phyloP scores from a whole-genome alignment of 1,284 basidiomycete species.

The Trametes polyzona region DNA sequence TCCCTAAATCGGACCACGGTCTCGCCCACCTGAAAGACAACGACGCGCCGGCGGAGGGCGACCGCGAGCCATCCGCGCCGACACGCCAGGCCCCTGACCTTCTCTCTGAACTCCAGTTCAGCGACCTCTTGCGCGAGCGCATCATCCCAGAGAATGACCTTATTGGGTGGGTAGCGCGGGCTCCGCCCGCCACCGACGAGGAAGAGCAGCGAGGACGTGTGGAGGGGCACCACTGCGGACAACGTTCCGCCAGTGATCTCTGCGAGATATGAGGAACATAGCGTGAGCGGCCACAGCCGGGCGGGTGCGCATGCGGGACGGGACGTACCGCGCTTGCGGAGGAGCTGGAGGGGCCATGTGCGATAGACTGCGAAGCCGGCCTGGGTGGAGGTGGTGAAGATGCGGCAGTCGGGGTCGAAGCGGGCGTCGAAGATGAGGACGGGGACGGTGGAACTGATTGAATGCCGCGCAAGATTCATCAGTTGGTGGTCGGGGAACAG shows the following conservation, averaged over 20 bases:
- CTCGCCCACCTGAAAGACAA: slow-evolving; percentile 77
- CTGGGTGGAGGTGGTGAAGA: slow-evolving; percentile 85
- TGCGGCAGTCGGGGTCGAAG: slow-evolving; percentile 76
- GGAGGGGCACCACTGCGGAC: slow-evolving; percentile 76
- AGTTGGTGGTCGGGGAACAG: slow-evolving; percentile 28
- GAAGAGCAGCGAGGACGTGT: slow-evolving; percentile 85
- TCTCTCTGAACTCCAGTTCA: slow-evolving; percentile 91
- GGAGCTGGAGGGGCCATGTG: slow-evolving; percentile 75
- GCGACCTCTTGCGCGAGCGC: slow-evolving; percentile 74
- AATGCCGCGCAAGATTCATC: slow-evolving; percentile 91
- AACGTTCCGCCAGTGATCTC: slow-evolving; percentile 84
- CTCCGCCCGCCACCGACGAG: slow-evolving; percentile 89
- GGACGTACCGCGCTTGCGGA: slow-evolving; percentile 77
- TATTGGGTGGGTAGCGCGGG: slow-evolving; percentile 94
- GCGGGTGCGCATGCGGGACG: not conserved
- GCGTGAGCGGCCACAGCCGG: too few species aligned
- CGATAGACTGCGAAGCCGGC: slow-evolving; percentile 89
- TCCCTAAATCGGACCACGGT: slow-evolving; percentile 68
- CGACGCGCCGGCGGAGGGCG: slow-evolving; percentile 77
- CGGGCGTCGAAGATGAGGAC: slow-evolving; percentile 78
- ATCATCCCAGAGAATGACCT: slow-evolving; percentile 92
- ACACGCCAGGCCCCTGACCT: slow-evolving; percentile 80
- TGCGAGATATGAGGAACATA: slow-evolving; percentile 35
- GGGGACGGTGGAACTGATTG: slow-evolving; percentile 79
- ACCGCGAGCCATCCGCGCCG: slow-evolving; percentile 85